Base-by-base conservation (phyloP, 108 stramenopile species). In the Skeletonema potamos region DNA sequence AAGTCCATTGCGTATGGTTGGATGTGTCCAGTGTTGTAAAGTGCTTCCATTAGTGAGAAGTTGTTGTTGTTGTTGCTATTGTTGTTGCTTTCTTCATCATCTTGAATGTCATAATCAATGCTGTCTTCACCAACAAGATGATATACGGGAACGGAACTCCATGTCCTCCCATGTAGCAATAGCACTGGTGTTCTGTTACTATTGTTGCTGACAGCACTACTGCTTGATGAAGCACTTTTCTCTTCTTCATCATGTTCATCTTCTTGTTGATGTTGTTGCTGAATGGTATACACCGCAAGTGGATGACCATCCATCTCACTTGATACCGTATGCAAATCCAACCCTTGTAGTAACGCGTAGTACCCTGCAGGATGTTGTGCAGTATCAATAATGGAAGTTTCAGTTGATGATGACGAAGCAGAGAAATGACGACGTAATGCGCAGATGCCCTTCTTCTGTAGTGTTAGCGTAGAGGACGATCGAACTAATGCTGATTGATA, bases 1-100 rank as follows among this genome's bases (percentile, higher is more conserved):
- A 95, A 95, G 62, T 95, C 94, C 92, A 95, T 92, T 29, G 85
- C 73, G 63, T 95, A 95, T 2, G 89, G 87, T 68, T 85, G 83
- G n/a, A 94, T 68, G 9, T 56, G 28, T 1, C 83, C 74, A 33
- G 83, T 71, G 18, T 76, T 76, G 51, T 70, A 68, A 7, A 94
- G 60, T 30, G 87, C 82, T 68, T 90, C 89, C 83, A 92, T 84
- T 55, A 94, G 72, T 20, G 77, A 79, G 44, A 62, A 39, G 15
- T 61, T 70, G 7, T 64, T 54, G 15, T 27, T n/a, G n/a, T n/a
- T n/a, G n/a, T n/a, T n/a, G n/a, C n/a, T n/a, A n/a, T n/a, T n/a
- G n/a, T n/a, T n/a, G n/a, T n/a, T n/a, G n/a, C 67, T 17, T 54
- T 30, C 67, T 46, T 5, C 27, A 7, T 27, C 33, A 11, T 62